These are phyloP conservation scores for Poa annua DNA, from an alignment of 176 grass and related monocot genomes.

Conservation along the genomic window DNA sequence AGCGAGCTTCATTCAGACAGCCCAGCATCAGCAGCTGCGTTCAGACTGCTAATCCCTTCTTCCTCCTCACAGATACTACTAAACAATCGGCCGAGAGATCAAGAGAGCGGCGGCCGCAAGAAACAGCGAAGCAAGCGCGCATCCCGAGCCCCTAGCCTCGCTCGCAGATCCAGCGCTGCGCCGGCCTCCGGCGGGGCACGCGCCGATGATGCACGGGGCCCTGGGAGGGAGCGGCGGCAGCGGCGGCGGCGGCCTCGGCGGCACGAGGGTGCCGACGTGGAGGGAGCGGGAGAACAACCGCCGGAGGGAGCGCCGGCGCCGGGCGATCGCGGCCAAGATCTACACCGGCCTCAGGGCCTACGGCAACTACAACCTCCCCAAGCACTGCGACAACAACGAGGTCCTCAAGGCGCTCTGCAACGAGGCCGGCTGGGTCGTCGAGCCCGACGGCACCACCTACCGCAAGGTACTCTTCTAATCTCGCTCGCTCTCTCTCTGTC, in stretches of 20 bases:
- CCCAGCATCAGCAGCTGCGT: constrained; percentile 38
- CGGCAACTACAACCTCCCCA: constrained; percentile 94
- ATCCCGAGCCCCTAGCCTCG: background rate
- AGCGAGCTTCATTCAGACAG: background rate
- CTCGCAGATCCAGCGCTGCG: constrained; percentile 40
- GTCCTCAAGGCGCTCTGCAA: constrained; percentile 98
- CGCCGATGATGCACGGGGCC: constrained; percentile 42
- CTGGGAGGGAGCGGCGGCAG: constrained; percentile 12
- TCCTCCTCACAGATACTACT: constrained; percentile 44
- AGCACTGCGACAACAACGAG: constrained; percentile 99
- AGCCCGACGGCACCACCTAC: constrained; percentile 95
- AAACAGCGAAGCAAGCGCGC: background rate
- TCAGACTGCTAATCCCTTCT: constrained; percentile 37
- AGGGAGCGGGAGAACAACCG: constrained; percentile 97
- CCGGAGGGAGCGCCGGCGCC: constrained; percentile 80
- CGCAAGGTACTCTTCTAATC: constrained; percentile 58
- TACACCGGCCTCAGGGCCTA: constrained; percentile 84
- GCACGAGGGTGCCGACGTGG: constrained; percentile 92
- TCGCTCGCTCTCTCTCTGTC: background rate
- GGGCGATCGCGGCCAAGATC: constrained; percentile 97
- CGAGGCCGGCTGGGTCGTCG: constrained; percentile 93
- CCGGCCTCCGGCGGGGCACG: background rate
- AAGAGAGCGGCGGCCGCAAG: constrained; percentile 5
- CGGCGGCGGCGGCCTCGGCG: constrained; percentile 43
- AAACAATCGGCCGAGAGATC: constrained; percentile 32